These are phyloP conservation scores for Xylaria multiplex DNA, from an alignment of 2,329 filamentous ascomycete genomes.

Conservation along the genomic window DNA sequence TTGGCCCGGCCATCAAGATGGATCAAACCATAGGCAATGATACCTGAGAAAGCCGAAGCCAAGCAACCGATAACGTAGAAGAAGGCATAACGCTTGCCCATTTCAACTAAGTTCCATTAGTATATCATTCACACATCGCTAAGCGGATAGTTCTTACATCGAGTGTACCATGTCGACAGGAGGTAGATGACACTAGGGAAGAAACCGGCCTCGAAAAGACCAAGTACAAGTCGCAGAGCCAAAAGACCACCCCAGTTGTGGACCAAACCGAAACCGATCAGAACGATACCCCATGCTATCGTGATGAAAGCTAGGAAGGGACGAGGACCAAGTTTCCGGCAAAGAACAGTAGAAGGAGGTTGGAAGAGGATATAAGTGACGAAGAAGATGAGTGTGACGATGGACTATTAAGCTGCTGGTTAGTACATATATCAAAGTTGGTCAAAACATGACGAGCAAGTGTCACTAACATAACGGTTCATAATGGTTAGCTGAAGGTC, in stretches of 20 bases:
- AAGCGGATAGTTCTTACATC: conserved; percentile 55
- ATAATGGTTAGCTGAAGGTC: conserved; percentile 58
- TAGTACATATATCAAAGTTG: conserved; percentile 6
- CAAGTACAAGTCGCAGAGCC: conserved; percentile 67
- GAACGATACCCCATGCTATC: conserved; percentile 67
- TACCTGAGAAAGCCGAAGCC: conserved; percentile 72
- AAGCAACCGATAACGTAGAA: conserved; percentile 77
- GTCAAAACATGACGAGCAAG: background rate
- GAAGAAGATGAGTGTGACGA: conserved; percentile 79
- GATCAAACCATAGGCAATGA: conserved; percentile 76
- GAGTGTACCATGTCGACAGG: conserved; percentile 75
- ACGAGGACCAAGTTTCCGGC: conserved; percentile 73
- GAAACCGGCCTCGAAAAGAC: conserved; percentile 74
- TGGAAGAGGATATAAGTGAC: conserved; percentile 78
- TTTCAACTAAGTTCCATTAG: conserved; percentile 61
- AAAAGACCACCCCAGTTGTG: conserved; percentile 63
- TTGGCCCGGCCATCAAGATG: conserved; percentile 67
- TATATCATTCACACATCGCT: background rate
- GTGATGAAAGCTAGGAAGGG: conserved; percentile 65
- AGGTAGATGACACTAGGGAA: conserved; percentile 78
- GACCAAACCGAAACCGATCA: conserved; percentile 74
- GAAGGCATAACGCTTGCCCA: conserved; percentile 74
- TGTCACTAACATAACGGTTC: conserved; percentile 51
- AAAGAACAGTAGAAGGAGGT: conserved; percentile 74
- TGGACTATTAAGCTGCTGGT: conserved; percentile 51